Conservation (phyloP, 1,139 yeast genomes). For the Yamadazyma membranifaciens region DNA sequence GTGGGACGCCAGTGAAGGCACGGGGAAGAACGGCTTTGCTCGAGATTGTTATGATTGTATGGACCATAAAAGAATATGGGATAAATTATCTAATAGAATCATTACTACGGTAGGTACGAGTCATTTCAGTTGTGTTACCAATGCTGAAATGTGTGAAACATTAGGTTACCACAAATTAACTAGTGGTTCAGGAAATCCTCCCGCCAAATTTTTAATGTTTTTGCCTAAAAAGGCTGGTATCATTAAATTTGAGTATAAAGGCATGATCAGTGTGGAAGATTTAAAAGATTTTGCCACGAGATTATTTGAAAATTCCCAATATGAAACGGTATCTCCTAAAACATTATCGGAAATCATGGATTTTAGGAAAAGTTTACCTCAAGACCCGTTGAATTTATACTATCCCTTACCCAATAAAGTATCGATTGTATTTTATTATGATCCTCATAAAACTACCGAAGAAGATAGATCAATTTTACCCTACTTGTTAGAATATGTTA, state of each 20-base stretch:
- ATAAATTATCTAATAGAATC: constrained; percentile 49
- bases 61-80: constrained; percentile 57
- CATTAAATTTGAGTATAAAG: constrained; percentile 35
- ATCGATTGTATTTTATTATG: constrained; percentile 55
- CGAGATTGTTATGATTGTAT: constrained; percentile 48
- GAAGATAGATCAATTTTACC: constrained; percentile 66
- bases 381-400: constrained; percentile 30
- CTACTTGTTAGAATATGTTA: constrained; percentile 55
- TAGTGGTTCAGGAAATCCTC: constrained; percentile 12
- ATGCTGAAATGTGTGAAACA: constrained; percentile 48
- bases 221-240: constrained; percentile 39
- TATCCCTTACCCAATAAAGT: constrained; percentile 45
- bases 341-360: constrained; percentile 43
- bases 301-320: constrained; percentile 35
- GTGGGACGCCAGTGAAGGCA: constrained; percentile 34
- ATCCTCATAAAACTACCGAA: constrained; percentile 45
- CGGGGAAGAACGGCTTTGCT: constrained; percentile 34
- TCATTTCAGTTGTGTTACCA: constrained; percentile 57
- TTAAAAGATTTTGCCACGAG: constrained; percentile 35
- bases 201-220: constrained; percentile 37
- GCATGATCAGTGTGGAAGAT: constrained; percentile 20
- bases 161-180: constrained; percentile 41
- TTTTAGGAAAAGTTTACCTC: constrained; percentile 31
- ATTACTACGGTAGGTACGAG: constrained; percentile 44
- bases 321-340: constrained; percentile 36